Percentiles rank a stretch among this genome's conserved stretches.
Conservation (phyloP, 2,329 filamentous ascomycete genomes). For the Penicillium hesseltinei region DNA sequence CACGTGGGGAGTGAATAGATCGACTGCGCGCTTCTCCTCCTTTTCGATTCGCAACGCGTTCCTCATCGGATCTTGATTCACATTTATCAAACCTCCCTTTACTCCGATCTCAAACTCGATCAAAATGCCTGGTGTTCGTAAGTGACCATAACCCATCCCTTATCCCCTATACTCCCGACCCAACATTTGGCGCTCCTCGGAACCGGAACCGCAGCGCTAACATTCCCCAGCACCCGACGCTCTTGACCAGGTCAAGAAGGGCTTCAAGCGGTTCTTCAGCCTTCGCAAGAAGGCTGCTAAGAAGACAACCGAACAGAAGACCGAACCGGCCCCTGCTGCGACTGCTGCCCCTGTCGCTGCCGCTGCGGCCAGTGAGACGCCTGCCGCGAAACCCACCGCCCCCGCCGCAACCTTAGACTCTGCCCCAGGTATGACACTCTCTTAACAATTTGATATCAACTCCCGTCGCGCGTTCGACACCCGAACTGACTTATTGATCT, state of each 20-base stretch:
- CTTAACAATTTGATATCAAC: not conserved
- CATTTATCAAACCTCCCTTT: not conserved
- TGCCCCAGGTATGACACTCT: not conserved
- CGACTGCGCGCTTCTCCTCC: constrained; percentile 1
- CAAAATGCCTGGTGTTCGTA: constrained; percentile 14
- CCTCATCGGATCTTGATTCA: not conserved
- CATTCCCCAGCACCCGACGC: constrained; percentile 2
- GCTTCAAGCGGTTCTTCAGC: constrained; percentile 7
- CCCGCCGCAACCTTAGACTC: not conserved
- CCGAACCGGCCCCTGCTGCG: not conserved
- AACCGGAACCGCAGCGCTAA: not conserved
- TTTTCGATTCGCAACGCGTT: constrained; percentile 2
- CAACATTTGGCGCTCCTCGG: not conserved
- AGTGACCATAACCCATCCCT: not conserved
- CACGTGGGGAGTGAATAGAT: constrained; percentile 3
- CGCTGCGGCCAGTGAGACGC: not conserved
- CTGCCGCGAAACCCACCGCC: not conserved
- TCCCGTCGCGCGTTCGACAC: not conserved
- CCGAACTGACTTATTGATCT: not conserved
- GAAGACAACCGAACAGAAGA: not conserved
- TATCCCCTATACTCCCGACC: not conserved
- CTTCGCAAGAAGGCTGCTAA: constrained; percentile 11
- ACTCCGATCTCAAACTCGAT: not conserved
- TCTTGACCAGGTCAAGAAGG: constrained; percentile 9
- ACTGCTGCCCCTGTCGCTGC: not conserved